Base-by-base conservation (phyloP, 345 rosid genomes). In the Leavenworthia alabamica region DNA sequence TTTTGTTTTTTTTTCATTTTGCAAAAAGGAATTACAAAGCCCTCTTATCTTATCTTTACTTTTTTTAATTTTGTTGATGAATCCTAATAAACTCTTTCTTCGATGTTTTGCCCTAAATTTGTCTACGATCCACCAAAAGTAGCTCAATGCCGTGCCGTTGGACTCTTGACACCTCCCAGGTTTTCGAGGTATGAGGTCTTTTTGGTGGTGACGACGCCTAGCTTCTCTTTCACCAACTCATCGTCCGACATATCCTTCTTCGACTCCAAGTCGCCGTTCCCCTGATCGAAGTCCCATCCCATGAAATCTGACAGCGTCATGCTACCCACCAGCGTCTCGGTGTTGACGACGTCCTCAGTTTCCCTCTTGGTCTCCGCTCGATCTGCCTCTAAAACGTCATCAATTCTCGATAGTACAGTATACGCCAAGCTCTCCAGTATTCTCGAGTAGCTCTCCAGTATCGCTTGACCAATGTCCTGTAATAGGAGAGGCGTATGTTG, bases 391-490 rank as follows among this genome's bases (percentile, higher is more conserved):
- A 86, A 78, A 24, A 89, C 97, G 45, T 93, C 99, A 45, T 87
- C 89, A 0, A 93, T 93, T 54, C 97, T 73, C 0, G 97, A 93
- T 64, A 85, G 41, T 8, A 89, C 88, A 0, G 91, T 86, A 64
- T 70, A 83, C 49, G 96, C 97, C 83, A 93, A 84, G 87, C 91
- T 93, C 73, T 87, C 99, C 7, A 92, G 70, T 64, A 89, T 77
- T 63, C 98, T 80, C 11, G 98, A 92, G 70, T 92, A 92, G 74
- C 98, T 93, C 75, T 93, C 99, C 3, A 89, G 72, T 52, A 85
- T 70, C 6, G 99, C 94, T 29, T 93, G 97, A 3, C 99, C 99
- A 14, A 93, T 80, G 66, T 89, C 99, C 82, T 32, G 36, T 32
- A n/a, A 32, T 32, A 4, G 10, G 35, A 31, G 35, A 31, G 13